These are phyloP conservation scores for Oehlia diaphana DNA, from an alignment of 192 early-diverging fungal species.

Conservation along the genomic window DNA sequence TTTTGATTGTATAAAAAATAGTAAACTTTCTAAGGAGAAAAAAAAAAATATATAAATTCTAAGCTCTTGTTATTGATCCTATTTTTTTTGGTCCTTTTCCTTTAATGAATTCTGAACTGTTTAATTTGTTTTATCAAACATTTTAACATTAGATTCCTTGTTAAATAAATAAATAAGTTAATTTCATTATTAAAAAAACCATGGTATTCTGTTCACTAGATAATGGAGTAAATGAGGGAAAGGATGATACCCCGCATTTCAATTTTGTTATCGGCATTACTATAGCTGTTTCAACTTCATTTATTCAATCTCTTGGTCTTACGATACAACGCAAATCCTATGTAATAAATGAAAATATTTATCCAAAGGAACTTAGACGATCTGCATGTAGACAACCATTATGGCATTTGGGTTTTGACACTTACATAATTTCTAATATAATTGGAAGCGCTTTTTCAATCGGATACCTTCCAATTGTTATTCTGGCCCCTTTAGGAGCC, in stretches of 20 bases:
- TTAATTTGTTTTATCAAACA: no score
- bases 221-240: not conserved
- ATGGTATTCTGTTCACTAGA: not conserved
- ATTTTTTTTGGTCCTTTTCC: no score
- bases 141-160: not conserved
- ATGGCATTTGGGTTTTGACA: constrained; percentile 67
- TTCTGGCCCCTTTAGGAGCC: constrained; percentile 74
- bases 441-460: constrained; percentile 72
- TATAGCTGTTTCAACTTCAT: constrained; percentile 63
- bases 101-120: no score
- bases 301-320: constrained; percentile 73
- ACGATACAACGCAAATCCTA: constrained; percentile 77
- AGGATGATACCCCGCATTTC: constrained; percentile 25
- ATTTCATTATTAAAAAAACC: not conserved
- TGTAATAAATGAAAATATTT: constrained; percentile 55
- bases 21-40: no score
- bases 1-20: no score
- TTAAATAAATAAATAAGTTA: not conserved
- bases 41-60: no score
- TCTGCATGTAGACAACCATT: constrained; percentile 54
- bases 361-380: constrained; percentile 50
- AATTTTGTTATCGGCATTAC: constrained; percentile 52
- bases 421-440: constrained; percentile 68
- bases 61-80: no score
- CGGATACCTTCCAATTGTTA: constrained; percentile 75